Evolutionary conservation across 176 grass and related monocot species (phyloP), one percentile per base, ranked within the genome.

Genomic region (Poa pratensis): DNA sequence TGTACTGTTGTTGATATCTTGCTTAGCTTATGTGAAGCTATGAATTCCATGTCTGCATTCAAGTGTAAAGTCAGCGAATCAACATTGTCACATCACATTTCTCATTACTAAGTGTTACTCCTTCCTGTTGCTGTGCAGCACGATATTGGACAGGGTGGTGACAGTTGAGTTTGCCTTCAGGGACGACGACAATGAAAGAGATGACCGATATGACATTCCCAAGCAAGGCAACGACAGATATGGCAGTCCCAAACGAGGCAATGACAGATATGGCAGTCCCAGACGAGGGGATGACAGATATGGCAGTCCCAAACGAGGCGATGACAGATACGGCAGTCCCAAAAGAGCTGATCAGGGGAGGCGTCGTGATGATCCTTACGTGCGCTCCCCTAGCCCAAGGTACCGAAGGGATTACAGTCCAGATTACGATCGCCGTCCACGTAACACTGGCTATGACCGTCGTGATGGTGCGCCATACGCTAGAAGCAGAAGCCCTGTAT

Each of bases 161-260:
- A 93, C 95, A 22, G 92, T 97, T 54, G 95, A 97, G 65, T 97
- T 92, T 69, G 95, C 95, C 24, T 97, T 97, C 69, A 77, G 90
- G 81, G 95, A 97, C 77, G 95, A 92, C 64, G 92, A 82, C 54
- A 82, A 53, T 43, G 95, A 93, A 26, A 81, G 24, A 53, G 92
- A 90, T 54, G 95, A 90, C 67, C 88, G 82, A 65, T 73, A 69
- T 45, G 76, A 85, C 28, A 85, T 80, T 86, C 80, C 91, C 76
- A 91, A 67, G 84, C 85, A 61, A 90, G 85, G 92, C 43, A 88
- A 84, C 30, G 92, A 90, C 37, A 89, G 75, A 57, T 82, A 68
- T 27, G 70, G 89, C 43, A 88, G 85, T 80, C 89, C 91, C 65
- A 91, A 65, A 89, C 87, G 85, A 88, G 82, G 23, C 35, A 86